Evolutionary conservation across 202 grass and related monocot genomes (phyloP).

Genomic region (Setaria viridis): DNA sequence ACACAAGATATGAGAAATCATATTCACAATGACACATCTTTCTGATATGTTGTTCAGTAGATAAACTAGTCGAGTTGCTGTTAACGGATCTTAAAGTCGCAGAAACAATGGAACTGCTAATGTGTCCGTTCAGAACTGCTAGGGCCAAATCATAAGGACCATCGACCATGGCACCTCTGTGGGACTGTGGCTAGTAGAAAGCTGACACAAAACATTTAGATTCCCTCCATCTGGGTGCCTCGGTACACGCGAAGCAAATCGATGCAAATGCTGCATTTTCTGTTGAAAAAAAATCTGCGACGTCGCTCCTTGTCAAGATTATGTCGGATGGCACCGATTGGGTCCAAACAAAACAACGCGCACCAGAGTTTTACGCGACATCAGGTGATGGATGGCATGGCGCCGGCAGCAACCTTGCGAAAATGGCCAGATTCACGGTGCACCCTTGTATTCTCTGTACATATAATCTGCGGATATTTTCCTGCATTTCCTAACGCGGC

Average conservation of each 20-base stretch:
- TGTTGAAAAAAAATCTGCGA: conserved; percentile 15
- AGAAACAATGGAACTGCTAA: conserved; percentile 42
- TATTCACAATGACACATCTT: neutral
- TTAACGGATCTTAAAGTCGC: neutral
- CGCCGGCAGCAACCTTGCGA: neutral
- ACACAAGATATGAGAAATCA: neutral
- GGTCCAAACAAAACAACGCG: conserved; percentile 28
- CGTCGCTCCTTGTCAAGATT: conserved; percentile 48
- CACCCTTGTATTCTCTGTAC: neutral
- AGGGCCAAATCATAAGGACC: conserved; percentile 50
- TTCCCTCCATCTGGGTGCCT: conserved; percentile 31
- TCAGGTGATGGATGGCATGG: neutral
- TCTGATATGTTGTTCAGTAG: neutral
- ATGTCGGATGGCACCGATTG: conserved; percentile 37
- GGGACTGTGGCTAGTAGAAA: conserved; percentile 16
- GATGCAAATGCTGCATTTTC: conserved; percentile 16
- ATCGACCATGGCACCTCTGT: conserved; percentile 38
- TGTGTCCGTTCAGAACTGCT: conserved; percentile 23
- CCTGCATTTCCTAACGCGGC: neutral
- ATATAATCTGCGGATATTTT: neutral
- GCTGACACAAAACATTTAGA: conserved; percentile 56
- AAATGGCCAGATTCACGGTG: conserved; percentile 17
- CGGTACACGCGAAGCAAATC: conserved; percentile 33
- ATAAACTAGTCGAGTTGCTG: neutral
- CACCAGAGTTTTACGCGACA: conserved; percentile 4